Percentiles rank a stretch among this genome's conserved stretches.
These are phyloP conservation scores for Diutina siamensis DNA, from an alignment of 1,139 yeast genomes.

Conservation along the genomic window DNA sequence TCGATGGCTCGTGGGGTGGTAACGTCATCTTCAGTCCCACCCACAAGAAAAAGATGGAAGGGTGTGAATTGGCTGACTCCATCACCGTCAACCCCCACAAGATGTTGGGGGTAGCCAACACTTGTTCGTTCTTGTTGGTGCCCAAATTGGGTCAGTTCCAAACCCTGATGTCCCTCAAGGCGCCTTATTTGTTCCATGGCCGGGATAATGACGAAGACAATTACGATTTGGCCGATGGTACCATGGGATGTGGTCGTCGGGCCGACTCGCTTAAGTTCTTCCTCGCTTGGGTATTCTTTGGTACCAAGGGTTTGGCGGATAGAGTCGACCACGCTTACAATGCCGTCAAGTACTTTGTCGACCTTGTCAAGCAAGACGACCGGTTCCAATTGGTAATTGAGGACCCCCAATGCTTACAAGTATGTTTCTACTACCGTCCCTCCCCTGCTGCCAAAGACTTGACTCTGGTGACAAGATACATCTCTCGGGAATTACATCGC, in stretches of 20 bases:
- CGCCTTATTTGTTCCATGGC: conserved; percentile 75
- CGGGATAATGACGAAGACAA: conserved; percentile 39
- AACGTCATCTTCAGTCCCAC: conserved; percentile 55
- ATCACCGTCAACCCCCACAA: conserved; percentile 81
- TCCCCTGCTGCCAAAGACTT: conserved; percentile 23
- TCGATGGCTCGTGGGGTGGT: conserved; percentile 92
- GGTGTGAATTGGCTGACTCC: conserved; percentile 62
- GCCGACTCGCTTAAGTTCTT: conserved; percentile 74
- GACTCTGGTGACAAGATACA: conserved; percentile 50
- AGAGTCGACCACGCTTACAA: conserved; percentile 65
- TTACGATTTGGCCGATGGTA: conserved; percentile 78
- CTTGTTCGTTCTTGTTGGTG: conserved; percentile 68
- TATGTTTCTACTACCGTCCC: conserved; percentile 67
- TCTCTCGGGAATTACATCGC: conserved; percentile 51
- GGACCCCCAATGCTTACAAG: conserved; percentile 73
- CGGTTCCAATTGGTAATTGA: conserved; percentile 42
- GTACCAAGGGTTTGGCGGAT: conserved; percentile 41
- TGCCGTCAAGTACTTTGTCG: conserved; percentile 50
- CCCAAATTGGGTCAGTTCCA: conserved; percentile 61
- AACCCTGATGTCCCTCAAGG: conserved; percentile 62
- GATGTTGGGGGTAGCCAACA: conserved; percentile 83
- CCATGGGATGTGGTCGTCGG: conserved; percentile 88
- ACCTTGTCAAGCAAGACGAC: conserved; percentile 20
- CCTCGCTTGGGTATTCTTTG: conserved; percentile 75
- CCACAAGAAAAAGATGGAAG: conserved; percentile 39